Evolutionary conservation across 306 rosid genomes (phyloP), one percentile per base, ranked within the genome.

Genomic region (Cicer pinnatifidum): DNA sequence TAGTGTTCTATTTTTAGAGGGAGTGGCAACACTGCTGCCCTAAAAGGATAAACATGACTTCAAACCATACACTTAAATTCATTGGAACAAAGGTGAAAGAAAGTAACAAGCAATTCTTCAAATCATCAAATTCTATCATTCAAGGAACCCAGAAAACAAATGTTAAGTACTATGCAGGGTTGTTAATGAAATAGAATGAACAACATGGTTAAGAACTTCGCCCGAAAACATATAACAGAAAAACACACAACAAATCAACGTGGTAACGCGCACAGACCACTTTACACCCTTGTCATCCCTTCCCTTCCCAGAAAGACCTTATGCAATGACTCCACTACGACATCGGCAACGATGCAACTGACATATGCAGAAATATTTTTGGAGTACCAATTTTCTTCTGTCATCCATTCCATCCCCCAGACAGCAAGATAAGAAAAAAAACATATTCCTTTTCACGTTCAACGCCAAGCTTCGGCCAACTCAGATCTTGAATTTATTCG

Each of bases 381-480:
- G 74, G 63, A 61, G 50, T 33, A 16, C 61, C 7, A 8, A 12
- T 60, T 67, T 10, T 74, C 75, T 75, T 82, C 66, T 35, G 28
- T 23, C 57, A 15, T 59, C 52, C 38, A 37, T 44, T 39, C 12
- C 37, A 1, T 11, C 60, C 78, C 50, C 39, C 20, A 9, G 50
- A 53, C 19, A 50, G 72, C 65, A 16, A 65, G 76, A 71, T 45
- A n/a, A 51, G 35, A 35, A 16, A 17, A 35, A 50, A 38, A 72
- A 33, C 69, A 66, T n/a, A 73, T 8, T n/a, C 68, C 52, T 69
- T 65, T 83, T 89, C 16, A 9, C 0, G 11, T 66, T 66, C 89
- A 93, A 69, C 99, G 97, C 99, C 99, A 94, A 48, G 86, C 97
- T 86, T 94, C 97, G 17, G 79, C 82, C 58, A 90, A 86, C 84